Evolutionary conservation across 2,329 filamentous ascomycete genomes (phyloP), one percentile per base, ranked within the genome.

Genomic region (Aspergillus costaricaensis): DNA sequence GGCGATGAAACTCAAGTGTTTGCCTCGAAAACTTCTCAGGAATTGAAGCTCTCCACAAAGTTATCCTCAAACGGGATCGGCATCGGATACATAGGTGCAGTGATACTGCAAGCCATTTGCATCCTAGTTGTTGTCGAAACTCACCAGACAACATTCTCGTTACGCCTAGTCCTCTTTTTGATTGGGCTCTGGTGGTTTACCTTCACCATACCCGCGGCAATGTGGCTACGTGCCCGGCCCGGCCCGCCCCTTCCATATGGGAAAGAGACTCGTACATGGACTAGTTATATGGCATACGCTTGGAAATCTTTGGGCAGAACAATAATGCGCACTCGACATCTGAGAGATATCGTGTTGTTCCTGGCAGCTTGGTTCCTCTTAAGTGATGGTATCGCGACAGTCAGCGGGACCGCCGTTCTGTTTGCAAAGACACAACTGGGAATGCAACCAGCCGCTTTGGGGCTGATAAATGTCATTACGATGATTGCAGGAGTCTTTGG

Each of bases 51-150:
- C 7, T 96, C 93, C 0, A 96, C 93, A 1, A 88, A 89, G 67
- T 96, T 99, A 64, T 98, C 94, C 0, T 91, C 93, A 2, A 90
- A 90, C 69, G 95, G 95, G 10, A 94, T 98, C 56, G 94, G 93
- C 0, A 96, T 96, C 63, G 95, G 95, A 12, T 99, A 99, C 73
- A 87, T 90, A 39, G 92, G 92, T 1, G 92, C 91, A 0, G 83
- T 98, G 0, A 86, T 96, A 60, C 82, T 98, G 10, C 95, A 98
- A 74, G 89, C 91, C 62, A 72, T 92, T 2, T 88, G 89, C 55
- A 94, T 98, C 62, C 77, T 91, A 52, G 85, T 97, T 43, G 84
- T 98, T 2, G 82, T 92, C 41, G 78, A 81, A 2, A 86, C 91
- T 72, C 84, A 86, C 39, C 93, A 91, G 62, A 90, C 91, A 4